Conservation (phyloP, 768 basidiomycete genomes). For the Cytidiella melzeri region DNA sequence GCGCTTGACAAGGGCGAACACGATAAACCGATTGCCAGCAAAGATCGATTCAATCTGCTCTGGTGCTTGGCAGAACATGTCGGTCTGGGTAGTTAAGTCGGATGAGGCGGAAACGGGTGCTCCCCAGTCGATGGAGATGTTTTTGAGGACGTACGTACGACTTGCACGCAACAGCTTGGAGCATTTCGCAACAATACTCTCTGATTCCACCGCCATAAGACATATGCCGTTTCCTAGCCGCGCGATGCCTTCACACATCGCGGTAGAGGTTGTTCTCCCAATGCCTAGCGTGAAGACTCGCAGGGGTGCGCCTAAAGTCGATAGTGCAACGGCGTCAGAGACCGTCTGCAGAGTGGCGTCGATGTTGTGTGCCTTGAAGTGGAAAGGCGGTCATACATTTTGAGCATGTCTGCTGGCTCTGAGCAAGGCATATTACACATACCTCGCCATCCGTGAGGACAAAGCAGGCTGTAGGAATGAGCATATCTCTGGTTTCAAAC, state of each 20-base stretch:
- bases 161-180: slow-evolving; percentile 46
- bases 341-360: slow-evolving; percentile 19
- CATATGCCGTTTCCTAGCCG: slow-evolving; percentile 44
- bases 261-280: slow-evolving; percentile 42
- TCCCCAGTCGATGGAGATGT: slow-evolving; percentile 46
- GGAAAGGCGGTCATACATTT: too few relatives aligned
- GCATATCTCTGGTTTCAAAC: neutral
- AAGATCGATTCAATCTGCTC: slow-evolving; percentile 25
- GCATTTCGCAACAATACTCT: slow-evolving; percentile 44
- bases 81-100: too few relatives aligned
- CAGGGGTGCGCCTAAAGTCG: slow-evolving; percentile 27
- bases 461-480: slow-evolving; percentile 3
- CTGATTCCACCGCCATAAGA: slow-evolving; percentile 39
- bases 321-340: slow-evolving; percentile 27
- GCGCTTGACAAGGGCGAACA: slow-evolving; percentile 27
- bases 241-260: slow-evolving; percentile 49
- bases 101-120: too few relatives aligned
- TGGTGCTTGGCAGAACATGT: slow-evolving; percentile 33
- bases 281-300: slow-evolving; percentile 58
- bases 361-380: neutral
- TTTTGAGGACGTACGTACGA: slow-evolving; percentile 37
- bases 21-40: slow-evolving; percentile 28
- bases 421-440: neutral
- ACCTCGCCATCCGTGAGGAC: slow-evolving; percentile 9
- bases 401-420: neutral